phyloP scores from a whole-genome alignment of 2,329 filamentous ascomycete species.

The Endoconidiophora polonica region DNA sequence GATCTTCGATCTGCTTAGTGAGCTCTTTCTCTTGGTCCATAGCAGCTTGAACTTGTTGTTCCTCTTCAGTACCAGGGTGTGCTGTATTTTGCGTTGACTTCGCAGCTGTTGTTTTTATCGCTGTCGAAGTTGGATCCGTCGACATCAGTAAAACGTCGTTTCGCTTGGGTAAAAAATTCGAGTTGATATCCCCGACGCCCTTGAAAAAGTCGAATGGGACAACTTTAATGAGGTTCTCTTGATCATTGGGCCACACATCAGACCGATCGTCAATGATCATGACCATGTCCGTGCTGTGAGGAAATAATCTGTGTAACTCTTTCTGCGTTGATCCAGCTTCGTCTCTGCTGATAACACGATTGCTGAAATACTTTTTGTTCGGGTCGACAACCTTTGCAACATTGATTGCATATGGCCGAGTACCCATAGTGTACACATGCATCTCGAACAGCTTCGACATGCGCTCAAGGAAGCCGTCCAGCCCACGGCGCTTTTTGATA shows the following conservation, averaged over 20 bases:
- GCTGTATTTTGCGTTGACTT: neutral
- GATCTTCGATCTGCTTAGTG: slow-evolving; percentile 74
- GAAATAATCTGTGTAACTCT: slow-evolving; percentile 78
- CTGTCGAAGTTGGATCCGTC: neutral
- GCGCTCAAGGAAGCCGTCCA: slow-evolving; percentile 62
- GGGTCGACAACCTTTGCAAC: slow-evolving; percentile 91
- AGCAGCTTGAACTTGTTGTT: slow-evolving; percentile 35
- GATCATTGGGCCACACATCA: slow-evolving; percentile 87
- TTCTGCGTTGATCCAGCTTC: slow-evolving; percentile 93
- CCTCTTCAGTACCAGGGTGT: slow-evolving; percentile 27
- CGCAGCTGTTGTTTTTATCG: slow-evolving; percentile 10
- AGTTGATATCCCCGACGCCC: slow-evolving; percentile 96
- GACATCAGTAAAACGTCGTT: slow-evolving; percentile 30
- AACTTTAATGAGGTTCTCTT: slow-evolving; percentile 85
- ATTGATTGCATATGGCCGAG: slow-evolving; percentile 81
- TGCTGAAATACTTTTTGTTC: slow-evolving; percentile 73
- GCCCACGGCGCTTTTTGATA: slow-evolving; percentile 85
- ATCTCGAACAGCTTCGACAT: slow-evolving; percentile 76
- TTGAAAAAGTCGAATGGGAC: slow-evolving; percentile 95
- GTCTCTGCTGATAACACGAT: slow-evolving; percentile 88
- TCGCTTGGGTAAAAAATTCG: slow-evolving; percentile 80
- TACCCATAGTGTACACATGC: slow-evolving; percentile 99
- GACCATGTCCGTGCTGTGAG: slow-evolving; percentile 96
- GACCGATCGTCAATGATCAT: slow-evolving; percentile 96
- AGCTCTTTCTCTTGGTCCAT: slow-evolving; percentile 74